Evolutionary conservation across 768 basidiomycete species (phyloP).

Genomic region (Atractiella rhizophila): DNA sequence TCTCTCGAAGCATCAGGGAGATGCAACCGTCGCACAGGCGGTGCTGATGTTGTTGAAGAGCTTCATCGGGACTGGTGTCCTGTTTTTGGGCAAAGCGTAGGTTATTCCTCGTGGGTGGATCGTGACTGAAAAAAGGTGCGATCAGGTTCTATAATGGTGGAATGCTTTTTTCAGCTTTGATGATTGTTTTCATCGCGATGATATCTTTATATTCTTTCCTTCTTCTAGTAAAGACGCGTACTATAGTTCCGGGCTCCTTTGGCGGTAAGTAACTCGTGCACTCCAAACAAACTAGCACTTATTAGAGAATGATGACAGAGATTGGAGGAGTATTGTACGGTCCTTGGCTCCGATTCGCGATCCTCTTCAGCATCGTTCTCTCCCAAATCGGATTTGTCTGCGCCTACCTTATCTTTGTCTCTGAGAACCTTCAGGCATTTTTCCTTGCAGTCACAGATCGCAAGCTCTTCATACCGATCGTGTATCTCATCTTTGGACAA

Average conservation of each 20-base stretch:
- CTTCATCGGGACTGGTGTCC: slow-evolving; percentile 81
- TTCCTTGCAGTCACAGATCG: slow-evolving; percentile 57
- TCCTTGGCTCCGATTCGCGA: slow-evolving; percentile 69
- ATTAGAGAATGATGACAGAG: slow-evolving; percentile 29
- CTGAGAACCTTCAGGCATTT: slow-evolving; percentile 67
- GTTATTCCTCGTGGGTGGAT: slow-evolving; percentile 17
- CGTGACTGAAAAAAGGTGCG: neutral
- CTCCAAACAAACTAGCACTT: neutral
- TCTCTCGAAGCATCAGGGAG: slow-evolving; percentile 44
- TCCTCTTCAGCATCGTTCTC: slow-evolving; percentile 59
- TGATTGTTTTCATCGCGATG: slow-evolving; percentile 52
- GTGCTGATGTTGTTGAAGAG: slow-evolving; percentile 81
- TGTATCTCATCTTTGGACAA: slow-evolving; percentile 56
- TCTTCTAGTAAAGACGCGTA: slow-evolving; percentile 61
- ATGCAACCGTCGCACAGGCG: slow-evolving; percentile 72
- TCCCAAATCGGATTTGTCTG: slow-evolving; percentile 73
- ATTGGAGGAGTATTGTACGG: slow-evolving; percentile 84
- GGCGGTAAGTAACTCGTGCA: slow-evolving; percentile 37
- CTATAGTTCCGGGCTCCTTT: slow-evolving; percentile 71
- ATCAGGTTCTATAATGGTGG: slow-evolving; percentile 82
- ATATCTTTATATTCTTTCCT: slow-evolving; percentile 85
- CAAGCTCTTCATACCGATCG: slow-evolving; percentile 36
- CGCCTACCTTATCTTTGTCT: slow-evolving; percentile 88
- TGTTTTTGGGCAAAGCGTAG: slow-evolving; percentile 86
- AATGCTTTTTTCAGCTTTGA: slow-evolving; percentile 56